Evolutionary conservation across 805 yeast genomes (phyloP), one percentile per base, ranked within the genome.

Genomic region (Saturnispora hagleri): DNA sequence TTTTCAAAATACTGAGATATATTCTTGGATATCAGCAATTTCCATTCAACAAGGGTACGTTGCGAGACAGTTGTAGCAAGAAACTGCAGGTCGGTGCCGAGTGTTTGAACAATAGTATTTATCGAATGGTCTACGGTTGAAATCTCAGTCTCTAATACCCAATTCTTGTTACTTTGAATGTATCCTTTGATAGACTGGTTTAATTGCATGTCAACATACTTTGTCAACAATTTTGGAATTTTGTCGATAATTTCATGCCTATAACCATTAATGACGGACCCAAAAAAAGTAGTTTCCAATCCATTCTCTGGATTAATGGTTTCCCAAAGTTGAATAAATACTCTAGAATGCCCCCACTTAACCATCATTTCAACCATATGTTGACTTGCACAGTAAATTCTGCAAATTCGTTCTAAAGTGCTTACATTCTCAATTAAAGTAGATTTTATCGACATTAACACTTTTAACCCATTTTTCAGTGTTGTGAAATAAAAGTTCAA

Each of bases 401-500:
- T 62, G 46, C 76, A 72, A 4, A 75, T 62, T 42, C 76, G 57
- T 55, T 72, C 74, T 5, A 74, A 45, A 4, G 57, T 54, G 26
- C 61, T 55, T 3, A 65, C 52, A 24, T 58, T 63, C 40, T 60
- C 60, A 18, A 46, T 46, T n/a, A 40, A 20, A 4, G 50, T 54
- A 15, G 43, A 50, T 52, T 61, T 56, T 62, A 65, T 58, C 57
- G 58, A 15, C 72, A 75, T 75, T 55, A 76, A 72, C 2, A 72
- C 71, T 33, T 69, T 68, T 31, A 74, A 65, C 15, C 75, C 71
- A 13, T 67, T 69, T 36, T 69, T 64, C 38, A 81, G 62, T 13
- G 68, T 67, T 6, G 67, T 70, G 54, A 69, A 71, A 60, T 81
- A 84, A 41, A 66, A 67, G 48, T 82, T 84, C 27, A 84, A 59